Evolutionary conservation across 208 protist genomes (phyloP).

Genomic region (Crithidia fasciculata): DNA sequence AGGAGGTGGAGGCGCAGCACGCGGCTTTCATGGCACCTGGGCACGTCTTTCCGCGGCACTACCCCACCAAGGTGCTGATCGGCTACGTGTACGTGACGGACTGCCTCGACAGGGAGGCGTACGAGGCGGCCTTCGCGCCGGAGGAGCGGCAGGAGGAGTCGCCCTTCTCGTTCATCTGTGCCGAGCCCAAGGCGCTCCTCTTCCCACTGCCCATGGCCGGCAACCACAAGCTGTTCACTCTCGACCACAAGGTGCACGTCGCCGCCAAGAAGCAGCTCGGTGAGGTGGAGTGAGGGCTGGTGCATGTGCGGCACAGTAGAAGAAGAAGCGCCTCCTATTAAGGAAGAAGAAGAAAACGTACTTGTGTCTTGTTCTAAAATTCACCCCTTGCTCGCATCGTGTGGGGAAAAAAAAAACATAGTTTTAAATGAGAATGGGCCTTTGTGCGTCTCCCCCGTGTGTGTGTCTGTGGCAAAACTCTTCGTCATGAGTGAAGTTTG

Average conservation of each 20-base stretch:
- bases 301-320: too few species aligned
- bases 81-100: slow-evolving; percentile 91
- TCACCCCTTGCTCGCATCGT: too few species aligned
- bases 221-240: slow-evolving; percentile 89
- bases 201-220: slow-evolving; percentile 92
- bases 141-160: slow-evolving; percentile 82
- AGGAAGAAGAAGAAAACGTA: too few species aligned
- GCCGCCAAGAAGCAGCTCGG: slow-evolving; percentile 81
- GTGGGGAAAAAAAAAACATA: too few species aligned
- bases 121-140: slow-evolving; percentile 51
- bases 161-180: slow-evolving; percentile 90
- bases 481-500: too few species aligned
- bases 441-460: too few species aligned
- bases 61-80: slow-evolving; percentile 88
- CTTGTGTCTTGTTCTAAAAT: too few species aligned
- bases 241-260: slow-evolving; percentile 76
- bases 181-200: slow-evolving; percentile 64
- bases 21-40: slow-evolving; percentile 51
- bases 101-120: slow-evolving; percentile 68
- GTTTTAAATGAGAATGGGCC: too few species aligned
- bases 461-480: too few species aligned
- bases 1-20: slow-evolving; percentile 79
- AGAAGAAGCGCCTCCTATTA: too few species aligned
- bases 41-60: slow-evolving; percentile 82
- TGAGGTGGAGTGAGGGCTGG: slow-evolving; percentile 39